phyloP scores from a whole-genome alignment of 192 early-diverging fungal genomes.

The Helicostylum pulchrum region DNA sequence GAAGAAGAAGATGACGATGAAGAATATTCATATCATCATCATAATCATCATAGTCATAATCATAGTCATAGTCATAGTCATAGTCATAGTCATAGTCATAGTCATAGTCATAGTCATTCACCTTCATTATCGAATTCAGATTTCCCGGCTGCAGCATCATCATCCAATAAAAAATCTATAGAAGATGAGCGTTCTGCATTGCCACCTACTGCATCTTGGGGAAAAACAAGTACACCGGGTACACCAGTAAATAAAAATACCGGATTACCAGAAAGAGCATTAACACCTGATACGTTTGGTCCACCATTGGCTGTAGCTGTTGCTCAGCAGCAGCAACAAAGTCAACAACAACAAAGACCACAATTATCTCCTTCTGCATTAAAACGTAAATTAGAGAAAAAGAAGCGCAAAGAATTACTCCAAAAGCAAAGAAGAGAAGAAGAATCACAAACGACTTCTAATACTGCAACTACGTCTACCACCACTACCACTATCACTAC shows the following conservation, averaged over 20 bases:
- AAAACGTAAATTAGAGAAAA: constrained; percentile 30
- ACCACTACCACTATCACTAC: neutral
- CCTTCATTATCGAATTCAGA: constrained; percentile 13
- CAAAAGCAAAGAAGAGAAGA: constrained; percentile 12
- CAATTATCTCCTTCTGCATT: constrained; percentile 13
- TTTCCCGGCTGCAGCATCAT: constrained; percentile 1
- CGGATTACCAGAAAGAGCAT: constrained; percentile 28
- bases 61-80: neutral
- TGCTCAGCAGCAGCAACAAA: constrained; percentile 31
- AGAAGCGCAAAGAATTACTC: constrained; percentile 28
- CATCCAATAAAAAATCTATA: constrained; percentile 8
- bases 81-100: neutral
- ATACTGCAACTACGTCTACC: neutral
- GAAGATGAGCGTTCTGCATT: constrained; percentile 46
- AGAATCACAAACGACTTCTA: neutral
- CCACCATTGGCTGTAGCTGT: constrained; percentile 34
- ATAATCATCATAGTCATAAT: neutral
- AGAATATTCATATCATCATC: constrained; percentile 1
- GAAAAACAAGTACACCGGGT: constrained; percentile 34
- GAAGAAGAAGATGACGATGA: constrained; percentile 21
- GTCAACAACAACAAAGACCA: constrained; percentile 11
- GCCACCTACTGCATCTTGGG: constrained; percentile 62
- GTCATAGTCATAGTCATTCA: neutral
- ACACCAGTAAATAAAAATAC: constrained; percentile 30
- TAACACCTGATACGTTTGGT: constrained; percentile 39